Evolutionary conservation across 2,329 filamentous ascomycete genomes (phyloP).

Genomic region (Xylaria digitata): DNA sequence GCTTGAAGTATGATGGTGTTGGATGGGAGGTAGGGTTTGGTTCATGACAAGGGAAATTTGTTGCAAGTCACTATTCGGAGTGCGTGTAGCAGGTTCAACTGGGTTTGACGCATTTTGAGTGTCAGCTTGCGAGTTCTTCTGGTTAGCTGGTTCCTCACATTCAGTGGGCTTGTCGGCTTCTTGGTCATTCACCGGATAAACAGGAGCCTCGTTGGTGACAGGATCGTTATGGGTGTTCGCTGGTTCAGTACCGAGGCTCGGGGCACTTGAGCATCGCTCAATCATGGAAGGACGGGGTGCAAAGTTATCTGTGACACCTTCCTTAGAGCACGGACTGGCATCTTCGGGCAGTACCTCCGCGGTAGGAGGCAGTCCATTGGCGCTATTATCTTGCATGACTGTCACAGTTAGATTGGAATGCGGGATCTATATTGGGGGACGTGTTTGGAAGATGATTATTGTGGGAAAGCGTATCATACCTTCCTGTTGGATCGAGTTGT

Average conservation of each 20-base stretch:
- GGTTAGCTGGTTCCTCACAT: conserved; percentile 17
- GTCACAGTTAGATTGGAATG: neutral
- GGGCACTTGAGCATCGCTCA: conserved; percentile 33
- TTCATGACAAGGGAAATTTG: neutral
- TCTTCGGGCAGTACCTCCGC: neutral
- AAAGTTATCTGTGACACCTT: neutral
- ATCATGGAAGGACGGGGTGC: neutral
- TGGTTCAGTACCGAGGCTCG: conserved; percentile 21
- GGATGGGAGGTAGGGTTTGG: neutral
- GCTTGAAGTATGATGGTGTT: neutral
- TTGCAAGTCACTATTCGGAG: neutral
- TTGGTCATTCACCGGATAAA: conserved; percentile 26
- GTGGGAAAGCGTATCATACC: conserved; percentile 9
- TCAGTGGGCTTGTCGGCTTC: conserved; percentile 26
- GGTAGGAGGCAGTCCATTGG: neutral
- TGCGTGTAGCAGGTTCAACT: neutral
- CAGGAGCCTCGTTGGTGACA: conserved; percentile 3
- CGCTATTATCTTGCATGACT: neutral
- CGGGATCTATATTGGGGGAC: neutral
- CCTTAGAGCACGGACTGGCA: neutral
- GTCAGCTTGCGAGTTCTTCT: neutral
- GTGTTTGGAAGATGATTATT: neutral
- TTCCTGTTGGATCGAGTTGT: neutral
- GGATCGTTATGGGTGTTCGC: neutral
- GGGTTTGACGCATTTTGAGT: neutral